Percentiles rank a stretch among this genome's conserved stretches.
phyloP scores from a whole-genome alignment of 2,329 filamentous ascomycete genomes.

The Fusarium tricinctum region DNA sequence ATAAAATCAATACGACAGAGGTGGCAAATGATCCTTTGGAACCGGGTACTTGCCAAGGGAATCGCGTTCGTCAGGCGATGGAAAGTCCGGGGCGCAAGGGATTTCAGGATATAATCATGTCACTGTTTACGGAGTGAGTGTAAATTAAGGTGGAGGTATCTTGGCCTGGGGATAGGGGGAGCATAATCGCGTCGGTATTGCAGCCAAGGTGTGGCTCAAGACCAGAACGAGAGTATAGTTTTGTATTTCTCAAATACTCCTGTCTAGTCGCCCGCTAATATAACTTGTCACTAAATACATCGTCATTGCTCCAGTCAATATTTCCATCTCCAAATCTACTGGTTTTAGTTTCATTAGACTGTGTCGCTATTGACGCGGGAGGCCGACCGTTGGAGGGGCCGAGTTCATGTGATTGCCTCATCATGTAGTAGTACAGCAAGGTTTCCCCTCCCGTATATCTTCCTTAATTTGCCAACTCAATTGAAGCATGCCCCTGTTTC shows the following conservation, averaged over 20 bases:
- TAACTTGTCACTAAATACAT: no score
- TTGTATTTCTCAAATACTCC: no score
- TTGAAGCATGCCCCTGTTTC: neutral
- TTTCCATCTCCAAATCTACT: no score
- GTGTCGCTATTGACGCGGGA: slow-evolving; percentile 13
- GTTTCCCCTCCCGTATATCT: neutral
- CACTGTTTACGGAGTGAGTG: neutral
- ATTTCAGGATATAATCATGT: neutral
- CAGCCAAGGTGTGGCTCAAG: no score
- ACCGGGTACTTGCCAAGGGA: neutral
- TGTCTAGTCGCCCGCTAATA: no score
- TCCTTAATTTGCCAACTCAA: rapidly evolving
- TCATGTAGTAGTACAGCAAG: neutral
- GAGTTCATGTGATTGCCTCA: neutral
- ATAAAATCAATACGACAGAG: neutral
- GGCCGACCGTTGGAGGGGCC: slow-evolving; percentile 20
- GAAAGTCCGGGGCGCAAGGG: neutral
- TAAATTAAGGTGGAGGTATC: no score
- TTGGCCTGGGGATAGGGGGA: no score
- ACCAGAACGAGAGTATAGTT: no score
- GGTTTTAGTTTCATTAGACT: no score
- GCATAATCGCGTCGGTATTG: no score
- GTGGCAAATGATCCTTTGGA: neutral
- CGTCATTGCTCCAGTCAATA: no score
- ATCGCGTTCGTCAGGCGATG: neutral